These are phyloP conservation scores for Exophiala spinifera DNA, from an alignment of 2,329 filamentous ascomycete species.

Conservation along the genomic window DNA sequence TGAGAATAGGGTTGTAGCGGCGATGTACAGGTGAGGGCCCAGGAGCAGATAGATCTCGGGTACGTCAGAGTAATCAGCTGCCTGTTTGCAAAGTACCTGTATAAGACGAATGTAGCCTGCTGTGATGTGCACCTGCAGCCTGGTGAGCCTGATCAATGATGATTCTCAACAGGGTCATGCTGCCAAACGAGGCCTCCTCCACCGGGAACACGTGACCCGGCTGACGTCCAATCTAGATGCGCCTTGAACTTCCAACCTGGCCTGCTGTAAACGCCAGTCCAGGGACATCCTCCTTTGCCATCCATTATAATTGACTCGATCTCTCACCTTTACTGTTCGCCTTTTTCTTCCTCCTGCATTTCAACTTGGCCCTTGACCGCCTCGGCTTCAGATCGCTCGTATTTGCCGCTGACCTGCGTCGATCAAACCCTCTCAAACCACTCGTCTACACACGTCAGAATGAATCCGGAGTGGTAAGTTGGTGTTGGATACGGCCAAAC, in stretches of 20 bases:
- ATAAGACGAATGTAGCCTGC: background rate
- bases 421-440: slow-evolving; percentile 1
- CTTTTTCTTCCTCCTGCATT: background rate
- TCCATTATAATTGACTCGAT: slow-evolving; percentile 3
- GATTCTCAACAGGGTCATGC: background rate
- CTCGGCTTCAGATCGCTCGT: background rate
- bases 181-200: slow-evolving; percentile 1
- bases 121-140: background rate
- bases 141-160: background rate
- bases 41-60: background rate
- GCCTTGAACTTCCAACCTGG: background rate
- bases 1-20: slow-evolving; percentile 25
- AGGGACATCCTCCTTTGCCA: background rate
- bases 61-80: background rate
- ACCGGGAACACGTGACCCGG: background rate
- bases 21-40: background rate
- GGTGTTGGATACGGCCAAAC: slow-evolving; percentile 1
- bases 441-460: slow-evolving; percentile 33
- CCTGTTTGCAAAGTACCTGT: background rate
- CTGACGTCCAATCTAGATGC: background rate
- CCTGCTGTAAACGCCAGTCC: slow-evolving; percentile 1
- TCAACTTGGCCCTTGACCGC: background rate
- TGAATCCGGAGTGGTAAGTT: slow-evolving; percentile 51
- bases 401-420: background rate
- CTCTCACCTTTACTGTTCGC: background rate